Evolutionary conservation across 2,329 filamentous ascomycete genomes (phyloP).

Genomic region (Colletotrichum trifolii): DNA sequence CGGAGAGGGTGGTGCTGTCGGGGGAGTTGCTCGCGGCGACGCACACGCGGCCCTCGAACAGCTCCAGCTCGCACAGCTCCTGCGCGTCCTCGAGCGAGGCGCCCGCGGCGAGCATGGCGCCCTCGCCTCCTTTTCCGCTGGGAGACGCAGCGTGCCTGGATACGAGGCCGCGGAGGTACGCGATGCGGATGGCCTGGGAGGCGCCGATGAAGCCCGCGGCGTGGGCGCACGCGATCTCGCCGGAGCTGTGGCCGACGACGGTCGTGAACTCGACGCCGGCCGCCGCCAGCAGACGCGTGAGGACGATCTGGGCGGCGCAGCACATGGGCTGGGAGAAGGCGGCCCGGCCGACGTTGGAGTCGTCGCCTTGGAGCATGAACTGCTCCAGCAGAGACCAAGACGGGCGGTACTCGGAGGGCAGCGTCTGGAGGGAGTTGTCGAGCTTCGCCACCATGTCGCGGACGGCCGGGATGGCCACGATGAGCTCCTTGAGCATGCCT

Average conservation of each 20-base stretch:
- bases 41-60: slow-evolving; percentile 35
- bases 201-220: slow-evolving; percentile 54
- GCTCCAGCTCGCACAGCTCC: slow-evolving; percentile 14
- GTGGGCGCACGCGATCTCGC: slow-evolving; percentile 63
- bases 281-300: slow-evolving; percentile 41
- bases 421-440: slow-evolving; percentile 35
- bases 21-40: slow-evolving; percentile 42
- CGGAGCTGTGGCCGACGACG: slow-evolving; percentile 60
- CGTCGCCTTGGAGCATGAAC: slow-evolving; percentile 37
- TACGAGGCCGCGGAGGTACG: slow-evolving; percentile 39
- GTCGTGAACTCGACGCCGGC: slow-evolving; percentile 48
- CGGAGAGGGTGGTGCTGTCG: slow-evolving; percentile 40
- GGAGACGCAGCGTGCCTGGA: slow-evolving; percentile 1
- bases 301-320: slow-evolving; percentile 39
- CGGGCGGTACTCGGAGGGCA: slow-evolving; percentile 40
- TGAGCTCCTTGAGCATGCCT: slow-evolving; percentile 39
- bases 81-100: slow-evolving; percentile 36
- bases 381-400: slow-evolving; percentile 42
- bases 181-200: slow-evolving; percentile 41
- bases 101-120: slow-evolving; percentile 42
- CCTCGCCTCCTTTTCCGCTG: slow-evolving; percentile 27
- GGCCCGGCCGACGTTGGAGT: slow-evolving; percentile 37
- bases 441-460: slow-evolving; percentile 38
- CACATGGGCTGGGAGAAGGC: slow-evolving; percentile 32
- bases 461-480: slow-evolving; percentile 28